These are phyloP conservation scores for Debaryomyces singareniensis DNA, from an alignment of 1,139 yeast genomes.

Conservation along the genomic window DNA sequence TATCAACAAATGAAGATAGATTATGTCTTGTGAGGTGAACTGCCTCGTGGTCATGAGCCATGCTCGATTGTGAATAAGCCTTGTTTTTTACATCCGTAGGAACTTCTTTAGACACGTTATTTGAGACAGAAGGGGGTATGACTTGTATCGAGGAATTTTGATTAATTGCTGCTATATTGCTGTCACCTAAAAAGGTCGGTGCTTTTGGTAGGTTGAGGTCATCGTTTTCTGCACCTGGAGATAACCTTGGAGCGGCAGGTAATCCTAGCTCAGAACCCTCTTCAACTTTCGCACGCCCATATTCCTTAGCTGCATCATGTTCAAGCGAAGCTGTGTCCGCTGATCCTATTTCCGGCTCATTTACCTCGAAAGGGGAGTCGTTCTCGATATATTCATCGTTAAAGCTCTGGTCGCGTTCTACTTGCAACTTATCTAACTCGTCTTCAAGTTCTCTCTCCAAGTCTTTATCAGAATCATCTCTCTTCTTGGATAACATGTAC, in stretches of 20 bases:
- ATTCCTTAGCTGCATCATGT: background rate
- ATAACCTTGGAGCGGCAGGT: conserved; percentile 24
- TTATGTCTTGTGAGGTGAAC: conserved; percentile 34
- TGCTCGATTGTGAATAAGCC: background rate
- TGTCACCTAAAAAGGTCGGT: conserved; percentile 35
- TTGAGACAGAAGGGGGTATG: conserved; percentile 17
- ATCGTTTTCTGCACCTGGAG: conserved; percentile 24
- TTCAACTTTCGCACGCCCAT: background rate
- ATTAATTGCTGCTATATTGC: conserved; percentile 30
- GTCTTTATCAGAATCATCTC: conserved; percentile 18
- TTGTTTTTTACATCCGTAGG: conserved; percentile 1
- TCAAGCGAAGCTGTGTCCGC: background rate
- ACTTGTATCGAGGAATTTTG: conserved; percentile 35
- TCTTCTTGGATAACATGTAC: conserved; percentile 32
- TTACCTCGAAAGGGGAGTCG: background rate
- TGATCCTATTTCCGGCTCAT: background rate
- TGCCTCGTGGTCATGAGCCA: conserved; percentile 7
- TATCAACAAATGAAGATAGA: conserved; percentile 45
- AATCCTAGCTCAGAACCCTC: conserved; percentile 2
- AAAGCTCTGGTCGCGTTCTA: conserved; percentile 3
- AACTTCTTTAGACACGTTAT: no score
- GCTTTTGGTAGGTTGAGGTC: conserved; percentile 35
- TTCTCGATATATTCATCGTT: conserved; percentile 1
- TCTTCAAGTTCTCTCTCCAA: conserved; percentile 22
- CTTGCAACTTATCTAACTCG: conserved; percentile 15